phyloP scores from a whole-genome alignment of 202 grass and related monocot species.

The Setaria italica region DNA sequence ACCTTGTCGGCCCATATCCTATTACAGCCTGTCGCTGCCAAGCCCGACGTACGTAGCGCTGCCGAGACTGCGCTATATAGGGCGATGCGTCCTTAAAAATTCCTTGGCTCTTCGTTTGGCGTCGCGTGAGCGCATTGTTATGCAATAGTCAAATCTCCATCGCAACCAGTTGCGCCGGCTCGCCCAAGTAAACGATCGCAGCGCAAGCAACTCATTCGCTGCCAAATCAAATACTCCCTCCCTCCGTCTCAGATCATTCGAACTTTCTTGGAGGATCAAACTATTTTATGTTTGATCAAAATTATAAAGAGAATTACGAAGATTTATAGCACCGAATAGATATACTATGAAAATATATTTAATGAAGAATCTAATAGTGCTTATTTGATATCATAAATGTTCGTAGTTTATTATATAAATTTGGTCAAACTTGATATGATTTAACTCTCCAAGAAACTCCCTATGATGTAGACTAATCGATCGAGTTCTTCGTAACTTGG shows the following conservation, averaged over 20 bases:
- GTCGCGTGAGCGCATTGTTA: neutral
- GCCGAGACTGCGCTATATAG: neutral
- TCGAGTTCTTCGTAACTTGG: neutral
- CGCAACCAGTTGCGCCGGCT: neutral
- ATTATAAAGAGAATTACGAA: no score
- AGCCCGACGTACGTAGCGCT: neutral
- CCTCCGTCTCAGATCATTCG: no score
- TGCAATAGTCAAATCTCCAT: neutral
- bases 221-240: neutral
- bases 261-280: no score
- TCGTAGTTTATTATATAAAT: no score
- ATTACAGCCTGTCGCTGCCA: neutral
- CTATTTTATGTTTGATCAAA: no score
- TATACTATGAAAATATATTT: no score
- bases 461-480: no score
- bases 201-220: neutral
- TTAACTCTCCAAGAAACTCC: no score
- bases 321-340: no score
- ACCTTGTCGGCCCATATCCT: neutral
- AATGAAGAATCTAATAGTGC: no score
- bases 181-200: conserved; percentile 7
- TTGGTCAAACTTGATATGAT: no score
- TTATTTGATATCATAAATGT: no score
- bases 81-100: neutral
- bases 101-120: neutral